These are phyloP conservation scores for Alternaria gansuensis DNA, from an alignment of 2,329 filamentous ascomycete genomes.

Conservation along the genomic window DNA sequence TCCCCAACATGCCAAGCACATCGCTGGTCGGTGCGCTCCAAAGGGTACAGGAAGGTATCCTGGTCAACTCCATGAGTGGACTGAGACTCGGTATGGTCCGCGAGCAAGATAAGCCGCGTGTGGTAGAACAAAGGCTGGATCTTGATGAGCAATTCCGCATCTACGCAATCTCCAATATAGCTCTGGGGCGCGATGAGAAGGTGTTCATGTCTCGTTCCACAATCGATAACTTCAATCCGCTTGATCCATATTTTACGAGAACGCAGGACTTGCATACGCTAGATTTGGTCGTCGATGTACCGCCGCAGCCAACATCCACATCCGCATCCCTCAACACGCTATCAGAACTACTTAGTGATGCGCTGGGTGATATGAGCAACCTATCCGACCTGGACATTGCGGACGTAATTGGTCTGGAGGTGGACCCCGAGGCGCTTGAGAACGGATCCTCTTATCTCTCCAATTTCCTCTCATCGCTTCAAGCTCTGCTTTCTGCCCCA, in stretches of 20 bases:
- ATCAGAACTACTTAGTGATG: conserved; percentile 36
- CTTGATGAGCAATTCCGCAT: conserved; percentile 69
- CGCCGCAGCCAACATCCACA: conserved; percentile 36
- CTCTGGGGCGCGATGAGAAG: conserved; percentile 86
- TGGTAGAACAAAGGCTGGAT: conserved; percentile 41
- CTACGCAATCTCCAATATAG: conserved; percentile 80
- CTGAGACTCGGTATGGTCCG: conserved; percentile 72
- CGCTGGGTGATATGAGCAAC: conserved; percentile 36
- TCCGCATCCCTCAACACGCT: conserved; percentile 26
- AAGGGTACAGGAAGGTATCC: conserved; percentile 66
- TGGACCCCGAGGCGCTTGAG: conserved; percentile 37
- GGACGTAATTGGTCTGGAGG: conserved; percentile 36
- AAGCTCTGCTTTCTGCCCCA: conserved; percentile 46
- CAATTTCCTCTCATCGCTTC: conserved; percentile 49
- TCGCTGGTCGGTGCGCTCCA: conserved; percentile 62
- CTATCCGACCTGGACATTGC: conserved; percentile 35
- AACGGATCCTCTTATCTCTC: conserved; percentile 45
- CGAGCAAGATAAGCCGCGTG: conserved; percentile 61
- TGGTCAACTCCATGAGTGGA: conserved; percentile 69
- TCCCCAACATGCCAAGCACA: conserved; percentile 65
- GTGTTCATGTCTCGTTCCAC: conserved; percentile 81
- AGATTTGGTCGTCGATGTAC: conserved; percentile 73
- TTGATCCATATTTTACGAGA: conserved; percentile 84
- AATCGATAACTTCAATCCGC: conserved; percentile 71
- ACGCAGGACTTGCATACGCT: conserved; percentile 76